These are phyloP conservation scores for Yarrowia keelungensis DNA, from an alignment of 805 yeast species.

Conservation along the genomic window DNA sequence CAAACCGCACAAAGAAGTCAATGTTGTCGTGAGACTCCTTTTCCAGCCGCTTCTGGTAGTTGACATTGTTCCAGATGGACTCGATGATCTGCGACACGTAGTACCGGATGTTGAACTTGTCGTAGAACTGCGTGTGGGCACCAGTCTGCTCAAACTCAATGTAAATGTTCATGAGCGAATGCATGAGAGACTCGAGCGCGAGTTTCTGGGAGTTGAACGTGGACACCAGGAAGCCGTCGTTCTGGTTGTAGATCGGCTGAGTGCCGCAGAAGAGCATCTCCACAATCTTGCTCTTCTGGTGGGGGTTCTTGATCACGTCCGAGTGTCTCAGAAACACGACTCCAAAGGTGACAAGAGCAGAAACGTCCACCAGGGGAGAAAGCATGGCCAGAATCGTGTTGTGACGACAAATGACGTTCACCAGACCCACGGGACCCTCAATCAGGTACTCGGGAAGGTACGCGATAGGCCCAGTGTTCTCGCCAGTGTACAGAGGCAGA, in stretches of 20 bases:
- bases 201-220: constrained; percentile 69
- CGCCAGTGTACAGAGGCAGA: constrained; percentile 53
- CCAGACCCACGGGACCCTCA: constrained; percentile 75
- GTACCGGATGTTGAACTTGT: constrained; percentile 89
- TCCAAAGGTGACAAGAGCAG: constrained; percentile 67
- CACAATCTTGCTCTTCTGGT: constrained; percentile 82
- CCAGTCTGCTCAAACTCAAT: constrained; percentile 97
- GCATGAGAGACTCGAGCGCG: constrained; percentile 70
- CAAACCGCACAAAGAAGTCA: constrained; percentile 87
- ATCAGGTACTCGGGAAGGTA: constrained; percentile 84
- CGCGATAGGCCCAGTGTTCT: constrained; percentile 56
- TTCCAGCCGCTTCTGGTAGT: constrained; percentile 71
- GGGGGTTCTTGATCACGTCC: constrained; percentile 81
- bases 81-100: constrained; percentile 84
- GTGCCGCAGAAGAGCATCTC: constrained; percentile 79
- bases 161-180: constrained; percentile 85
- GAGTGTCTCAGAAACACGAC: constrained; percentile 76
- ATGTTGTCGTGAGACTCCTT: constrained; percentile 70
- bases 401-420: constrained; percentile 40
- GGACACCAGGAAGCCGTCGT: constrained; percentile 69
- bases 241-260: constrained; percentile 53
- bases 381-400: constrained; percentile 36
- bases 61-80: constrained; percentile 77
- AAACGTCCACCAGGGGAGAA: constrained; percentile 66
- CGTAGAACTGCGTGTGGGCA: constrained; percentile 92